Evolutionary conservation across 169 alveolate species (phyloP), one percentile per base, ranked within the genome.

Genomic region (Babesia bovis): DNA sequence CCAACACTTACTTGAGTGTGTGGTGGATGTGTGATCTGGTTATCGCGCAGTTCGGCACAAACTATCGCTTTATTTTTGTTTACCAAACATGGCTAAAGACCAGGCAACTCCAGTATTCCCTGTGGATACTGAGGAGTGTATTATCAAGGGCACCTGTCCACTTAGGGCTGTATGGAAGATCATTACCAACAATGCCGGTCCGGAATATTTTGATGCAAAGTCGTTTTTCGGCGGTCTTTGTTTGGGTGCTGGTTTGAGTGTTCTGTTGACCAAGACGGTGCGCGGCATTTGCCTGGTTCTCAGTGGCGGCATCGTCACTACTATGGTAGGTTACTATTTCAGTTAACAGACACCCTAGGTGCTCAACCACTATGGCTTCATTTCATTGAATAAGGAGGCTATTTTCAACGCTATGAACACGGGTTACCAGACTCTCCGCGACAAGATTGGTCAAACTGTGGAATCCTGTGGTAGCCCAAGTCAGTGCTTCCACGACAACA

Each of bases 191-290:
- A 60, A 60, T n/a, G 60, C 44, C 32, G 36, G 49, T 19, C 52
- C 38, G 51, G 60, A 63, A 44, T 66, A 17, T 12, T 77, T 77
- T 55, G 67, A 56, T 66, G 49, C 19, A 6, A n/a, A 28, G 38
- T 77, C 85, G 12, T 77, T 66, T 47, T 59, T 51, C 1, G 85
- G 85, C 10, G 85, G 85, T n/a, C 55, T 77, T 33, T 70, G 82
- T 40, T 66, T 77, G 55, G 85, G 85, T 9, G 49, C 85, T 10
- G 85, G 85, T 0, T 21, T 45, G 40, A 38, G 72, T 28, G 12
- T 77, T 6, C 23, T 77, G 6, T 41, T 77, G 47, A 56, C 65
- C 4, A 52, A 55, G n/a, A 28, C 66, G 4, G 36, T 77, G 51
- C 25, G 85, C 42, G 38, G 63, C 3, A 1, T 67, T 23, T 67